Evolutionary conservation across 2,329 filamentous ascomycete species (phyloP), one percentile per base, ranked within the genome.

Genomic region (Colletotrichum sublineola): DNA sequence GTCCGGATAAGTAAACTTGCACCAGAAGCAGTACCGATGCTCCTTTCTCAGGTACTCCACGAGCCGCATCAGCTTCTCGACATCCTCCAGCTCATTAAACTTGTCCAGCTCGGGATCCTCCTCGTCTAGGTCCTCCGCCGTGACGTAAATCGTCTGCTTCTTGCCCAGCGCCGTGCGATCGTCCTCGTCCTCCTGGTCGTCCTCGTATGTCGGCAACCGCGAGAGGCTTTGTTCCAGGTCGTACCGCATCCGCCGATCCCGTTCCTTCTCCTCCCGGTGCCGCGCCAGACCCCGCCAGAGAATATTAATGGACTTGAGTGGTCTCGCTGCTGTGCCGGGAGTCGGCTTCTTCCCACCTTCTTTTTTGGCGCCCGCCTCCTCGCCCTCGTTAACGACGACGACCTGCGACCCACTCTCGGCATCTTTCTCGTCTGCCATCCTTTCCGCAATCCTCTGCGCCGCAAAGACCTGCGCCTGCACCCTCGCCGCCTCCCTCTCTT

Each of bases 1-100:
- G 78, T 94, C 91, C 0, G 91, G 88, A 80, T 98, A 99, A 64
- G 86, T 85, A 81, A 88, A 93, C 81, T 98, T 98, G 83, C 96
- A 99, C 93, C 95, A 99, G 80, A 98, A 97, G 83, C 96, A 99
- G 80, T 99, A 99, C 56, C 86, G 82, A 78, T 94, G 90, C 78
- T 88, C 88, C 61, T 90, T 85, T 48, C 96, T 88, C 66, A 99
- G 81, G 81, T 93, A 91, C 24, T 83, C 80, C 12, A 97, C 87
- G 18, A 97, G 81, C 76, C 85, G 89, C 11, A 85, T 83, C 74
- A 98, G 82, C 75, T 90, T 89, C 77, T 97, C 92, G 1, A 84
- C 84, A 1, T 90, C 85, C 31, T 91, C 88, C 56, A 96, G 83
- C 1, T 87, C 88, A 77, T 95, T 91, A 77, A 97, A 98, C 68